A percentile compares a stretch with the other conserved stretches of the same genome.
These are phyloP conservation scores for Neurospora sp. DNA, from an alignment of 495 filamentous ascomycete species.

Conservation along the genomic window DNA sequence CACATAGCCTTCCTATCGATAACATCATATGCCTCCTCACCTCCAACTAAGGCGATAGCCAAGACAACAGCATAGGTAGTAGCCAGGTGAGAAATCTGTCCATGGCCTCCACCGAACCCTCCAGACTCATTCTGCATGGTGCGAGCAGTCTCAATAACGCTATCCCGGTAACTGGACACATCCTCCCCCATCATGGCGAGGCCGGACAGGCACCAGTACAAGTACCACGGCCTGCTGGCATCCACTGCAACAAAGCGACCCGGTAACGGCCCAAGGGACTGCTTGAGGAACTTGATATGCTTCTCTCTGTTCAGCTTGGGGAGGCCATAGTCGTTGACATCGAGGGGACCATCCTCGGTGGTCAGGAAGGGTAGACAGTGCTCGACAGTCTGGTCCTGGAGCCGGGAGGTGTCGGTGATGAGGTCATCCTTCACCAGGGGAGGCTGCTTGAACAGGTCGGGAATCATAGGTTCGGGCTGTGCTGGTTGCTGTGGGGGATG, in stretches of 20 bases:
- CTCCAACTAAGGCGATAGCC: slow-evolving; percentile 65
- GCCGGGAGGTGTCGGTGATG: slow-evolving; percentile 53
- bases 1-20: slow-evolving; percentile 79
- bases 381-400: slow-evolving; percentile 56
- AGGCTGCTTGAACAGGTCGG: slow-evolving; percentile 52
- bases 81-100: slow-evolving; percentile 78
- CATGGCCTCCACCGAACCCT: slow-evolving; percentile 90
- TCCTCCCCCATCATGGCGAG: slow-evolving; percentile 68
- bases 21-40: slow-evolving; percentile 57
- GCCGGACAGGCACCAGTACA: slow-evolving; percentile 80
- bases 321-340: slow-evolving; percentile 58
- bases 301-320: slow-evolving; percentile 56
- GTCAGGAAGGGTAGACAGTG: slow-evolving; percentile 62
- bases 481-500: neutral
- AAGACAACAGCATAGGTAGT: slow-evolving; percentile 79
- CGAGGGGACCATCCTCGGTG: slow-evolving; percentile 28
- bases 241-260: slow-evolving; percentile 57
- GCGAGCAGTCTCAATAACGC: slow-evolving; percentile 58
- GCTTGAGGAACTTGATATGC: slow-evolving; percentile 69
- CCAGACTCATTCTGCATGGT: slow-evolving; percentile 74
- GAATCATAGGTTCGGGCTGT: slow-evolving; percentile 32
- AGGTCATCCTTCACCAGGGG: slow-evolving; percentile 59
- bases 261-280: slow-evolving; percentile 54
- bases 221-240: slow-evolving; percentile 80
- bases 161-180: slow-evolving; percentile 54